These are phyloP conservation scores for Anastatica hierochuntica DNA, from an alignment of 345 rosid genomes.

Conservation along the genomic window DNA sequence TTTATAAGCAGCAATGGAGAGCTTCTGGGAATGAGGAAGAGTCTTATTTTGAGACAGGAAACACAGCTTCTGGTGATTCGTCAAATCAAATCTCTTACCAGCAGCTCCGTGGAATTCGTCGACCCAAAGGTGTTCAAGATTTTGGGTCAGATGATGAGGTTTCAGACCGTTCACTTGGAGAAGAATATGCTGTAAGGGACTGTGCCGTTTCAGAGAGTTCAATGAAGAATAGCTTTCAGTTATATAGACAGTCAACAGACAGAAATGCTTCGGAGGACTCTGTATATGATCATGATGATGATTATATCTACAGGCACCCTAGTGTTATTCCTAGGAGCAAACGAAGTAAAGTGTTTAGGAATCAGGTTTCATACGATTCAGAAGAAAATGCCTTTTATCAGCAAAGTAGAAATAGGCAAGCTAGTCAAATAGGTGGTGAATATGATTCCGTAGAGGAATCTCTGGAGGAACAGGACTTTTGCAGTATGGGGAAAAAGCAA, in stretches of 20 bases:
- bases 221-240: conserved; percentile 22
- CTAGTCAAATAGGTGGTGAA: conserved; percentile 24
- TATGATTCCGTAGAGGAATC: conserved; percentile 37
- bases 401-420: conserved; percentile 29
- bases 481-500: conserved; percentile 6
- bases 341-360: conserved; percentile 29
- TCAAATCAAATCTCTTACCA: conserved; percentile 31
- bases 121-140: conserved; percentile 25
- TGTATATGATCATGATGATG: conserved; percentile 27
- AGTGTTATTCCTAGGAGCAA: conserved; percentile 37
- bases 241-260: conserved; percentile 19
- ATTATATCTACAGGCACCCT: conserved; percentile 27
- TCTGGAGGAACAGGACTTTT: conserved; percentile 10
- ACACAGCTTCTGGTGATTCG: conserved; percentile 32
- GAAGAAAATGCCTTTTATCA: conserved; percentile 25
- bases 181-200: conserved; percentile 30
- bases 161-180: conserved; percentile 45
- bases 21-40: conserved; percentile 32
- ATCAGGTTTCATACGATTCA: conserved; percentile 32
- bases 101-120: conserved; percentile 22
- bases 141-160: conserved; percentile 37
- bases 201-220: conserved; percentile 48
- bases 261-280: too few species aligned
- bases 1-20: conserved; percentile 33
- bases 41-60: conserved; percentile 34